Percentiles rank a stretch among this genome's conserved stretches.
These are phyloP conservation scores for Logfia minima DNA, from an alignment of 129 eudicot genomes.

Conservation along the genomic window DNA sequence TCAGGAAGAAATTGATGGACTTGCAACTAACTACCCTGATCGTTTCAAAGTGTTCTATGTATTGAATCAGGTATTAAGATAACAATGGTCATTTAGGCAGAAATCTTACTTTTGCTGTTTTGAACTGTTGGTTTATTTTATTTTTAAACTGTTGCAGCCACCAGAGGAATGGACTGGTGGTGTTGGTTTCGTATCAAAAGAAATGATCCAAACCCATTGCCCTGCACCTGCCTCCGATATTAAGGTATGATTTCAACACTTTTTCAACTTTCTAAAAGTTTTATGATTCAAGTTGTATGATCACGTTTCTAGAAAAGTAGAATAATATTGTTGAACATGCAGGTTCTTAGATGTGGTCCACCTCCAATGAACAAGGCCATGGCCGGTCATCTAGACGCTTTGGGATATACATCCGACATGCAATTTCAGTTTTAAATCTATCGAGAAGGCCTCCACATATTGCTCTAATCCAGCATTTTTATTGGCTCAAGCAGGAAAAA, in stretches of 20 bases:
- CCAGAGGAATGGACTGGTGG: slow-evolving; percentile 91
- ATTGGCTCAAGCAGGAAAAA: slow-evolving; percentile 11
- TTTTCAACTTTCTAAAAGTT: not conserved
- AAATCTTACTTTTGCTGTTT: not conserved
- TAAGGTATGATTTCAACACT: slow-evolving; percentile 36
- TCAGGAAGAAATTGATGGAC: slow-evolving; percentile 77
- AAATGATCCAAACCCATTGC: slow-evolving; percentile 83
- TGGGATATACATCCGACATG: slow-evolving; percentile 81
- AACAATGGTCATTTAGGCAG: not conserved
- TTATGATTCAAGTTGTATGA: not conserved
- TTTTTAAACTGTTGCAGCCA: slow-evolving; percentile 50
- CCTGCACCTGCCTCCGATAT: slow-evolving; percentile 85
- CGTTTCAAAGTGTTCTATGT: slow-evolving; percentile 74
- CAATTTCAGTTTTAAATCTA: slow-evolving; percentile 80
- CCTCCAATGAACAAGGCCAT: slow-evolving; percentile 99
- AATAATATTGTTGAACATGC: slow-evolving; percentile 20
- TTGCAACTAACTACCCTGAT: slow-evolving; percentile 57
- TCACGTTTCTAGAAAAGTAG: not conserved
- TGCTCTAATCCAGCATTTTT: slow-evolving; percentile 16
- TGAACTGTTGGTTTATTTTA: not conserved
- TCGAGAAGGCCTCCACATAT: slow-evolving; percentile 14
- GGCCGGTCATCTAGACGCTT: slow-evolving; percentile 92
- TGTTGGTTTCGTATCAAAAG: slow-evolving; percentile 84
- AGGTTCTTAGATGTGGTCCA: slow-evolving; percentile 94
- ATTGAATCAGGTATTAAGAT: slow-evolving; percentile 66